These are phyloP conservation scores for Ricinus communis DNA, from an alignment of 345 rosid genomes.

Conservation along the genomic window DNA sequence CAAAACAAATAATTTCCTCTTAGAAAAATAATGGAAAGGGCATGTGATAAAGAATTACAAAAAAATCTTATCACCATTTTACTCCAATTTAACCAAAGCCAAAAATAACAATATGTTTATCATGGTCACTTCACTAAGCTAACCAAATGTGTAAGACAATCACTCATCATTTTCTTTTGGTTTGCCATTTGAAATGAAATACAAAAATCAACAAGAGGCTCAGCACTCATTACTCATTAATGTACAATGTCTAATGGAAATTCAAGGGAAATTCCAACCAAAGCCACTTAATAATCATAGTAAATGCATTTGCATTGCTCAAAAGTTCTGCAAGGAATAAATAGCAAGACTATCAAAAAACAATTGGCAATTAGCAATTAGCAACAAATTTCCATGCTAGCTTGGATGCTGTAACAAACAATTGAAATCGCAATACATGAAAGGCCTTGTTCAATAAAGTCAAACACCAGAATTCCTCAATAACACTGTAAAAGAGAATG, in stretches of 20 bases:
- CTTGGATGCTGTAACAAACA: background rate
- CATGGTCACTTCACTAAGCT: background rate
- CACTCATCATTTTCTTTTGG: slow-evolving; percentile 1
- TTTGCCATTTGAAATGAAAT: background rate
- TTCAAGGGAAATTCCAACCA: background rate
- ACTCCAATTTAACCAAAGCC: background rate
- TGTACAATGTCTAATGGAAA: background rate
- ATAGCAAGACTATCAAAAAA: background rate
- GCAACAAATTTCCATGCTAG: background rate
- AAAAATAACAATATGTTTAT: background rate
- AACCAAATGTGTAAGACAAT: background rate
- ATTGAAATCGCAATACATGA: background rate
- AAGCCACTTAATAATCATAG: background rate
- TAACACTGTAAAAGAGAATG: background rate
- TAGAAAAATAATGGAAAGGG: background rate
- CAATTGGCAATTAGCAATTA: background rate
- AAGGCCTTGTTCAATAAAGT: background rate
- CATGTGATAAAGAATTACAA: background rate
- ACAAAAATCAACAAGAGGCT: background rate
- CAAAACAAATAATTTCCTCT: background rate
- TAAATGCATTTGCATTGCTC: background rate
- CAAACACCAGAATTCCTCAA: slow-evolving; percentile 6
- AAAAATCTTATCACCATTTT: background rate
- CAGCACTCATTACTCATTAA: background rate
- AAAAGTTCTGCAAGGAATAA: slow-evolving; percentile 2